Evolutionary conservation across 2,329 filamentous ascomycete species (phyloP).

Genomic region (Paradendryphiella salina): DNA sequence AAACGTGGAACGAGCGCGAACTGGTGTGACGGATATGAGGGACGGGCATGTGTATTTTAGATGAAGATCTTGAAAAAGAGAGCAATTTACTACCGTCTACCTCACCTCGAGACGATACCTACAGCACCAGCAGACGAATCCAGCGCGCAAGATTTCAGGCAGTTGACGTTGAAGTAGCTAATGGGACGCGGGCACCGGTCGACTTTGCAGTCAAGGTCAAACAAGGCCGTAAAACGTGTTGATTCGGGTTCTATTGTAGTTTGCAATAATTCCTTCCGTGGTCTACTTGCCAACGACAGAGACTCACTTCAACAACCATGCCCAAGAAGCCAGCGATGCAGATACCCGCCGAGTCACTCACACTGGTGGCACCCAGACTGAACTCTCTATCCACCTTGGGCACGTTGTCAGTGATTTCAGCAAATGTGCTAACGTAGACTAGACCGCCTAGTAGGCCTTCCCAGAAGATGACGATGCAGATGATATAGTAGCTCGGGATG

Average conservation of each 20-base stretch:
- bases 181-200: too few relatives aligned
- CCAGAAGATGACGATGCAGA: slow-evolving; percentile 88
- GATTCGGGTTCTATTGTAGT: slow-evolving; percentile 22
- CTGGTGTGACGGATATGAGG: slow-evolving; percentile 14
- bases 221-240: too few relatives aligned
- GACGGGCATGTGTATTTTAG: slow-evolving; percentile 44
- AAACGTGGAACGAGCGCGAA: slow-evolving; percentile 57
- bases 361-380: slow-evolving; percentile 83
- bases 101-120: background rate
- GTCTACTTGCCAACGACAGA: slow-evolving; percentile 84
- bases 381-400: slow-evolving; percentile 82
- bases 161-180: too few relatives aligned
- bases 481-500: slow-evolving; percentile 59
- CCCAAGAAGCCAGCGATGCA: slow-evolving; percentile 84
- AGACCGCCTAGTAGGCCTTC: slow-evolving; percentile 87
- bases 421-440: slow-evolving; percentile 89
- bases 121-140: background rate
- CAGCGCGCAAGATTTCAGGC: background rate
- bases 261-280: slow-evolving; percentile 68
- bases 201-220: too few relatives aligned
- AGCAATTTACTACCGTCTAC: slow-evolving; percentile 28
- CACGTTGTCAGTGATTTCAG: slow-evolving; percentile 86
- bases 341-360: slow-evolving; percentile 89
- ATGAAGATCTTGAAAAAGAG: slow-evolving; percentile 29
- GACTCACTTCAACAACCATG: slow-evolving; percentile 76